Evolutionary conservation across 352 stramenopile genomes (phyloP), one percentile per base, ranked within the genome.

Genomic region (Pythium volutum): DNA sequence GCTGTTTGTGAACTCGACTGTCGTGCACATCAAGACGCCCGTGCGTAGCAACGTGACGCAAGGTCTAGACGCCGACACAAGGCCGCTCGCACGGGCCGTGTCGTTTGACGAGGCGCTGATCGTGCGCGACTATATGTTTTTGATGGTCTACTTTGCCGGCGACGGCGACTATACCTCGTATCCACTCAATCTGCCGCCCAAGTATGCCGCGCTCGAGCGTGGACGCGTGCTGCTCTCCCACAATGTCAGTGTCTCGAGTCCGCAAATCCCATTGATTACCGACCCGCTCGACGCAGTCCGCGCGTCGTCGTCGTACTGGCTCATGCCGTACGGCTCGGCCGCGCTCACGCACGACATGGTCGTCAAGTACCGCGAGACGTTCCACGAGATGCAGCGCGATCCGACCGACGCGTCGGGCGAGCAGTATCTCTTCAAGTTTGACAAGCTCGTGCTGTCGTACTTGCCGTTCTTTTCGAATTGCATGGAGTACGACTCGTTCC

Each of bases 391-490:
- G 73, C 79, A 88, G n/a, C 16, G 71, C 39, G 70, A 95, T 47
- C 70, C 72, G 6, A 77, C 69, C 0, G 79, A 88, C 36, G 45
- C 61, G 3, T 74, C 74, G 0, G 55, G 58, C 1, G 59, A 70
- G 10, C 75, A 90, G 60, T 88, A 83, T 36, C 12, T 82, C 31
- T 95, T 91, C 68, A 79, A 80, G 36, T 92, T 95, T 50, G 71
- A 91, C 18, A 90, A 87, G 38, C 48, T 95, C 20, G 29, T 98
- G 53, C 70, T 99, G 0, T 88, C 96, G 8, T 99, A 99, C 66
- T 50, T 99, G 29, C 97, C 96, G 9, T 99, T 98, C 62, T 89
- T 98, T 49, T 98, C 92, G 7, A 98, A 97, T 53, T 99, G 97
- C 72, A 85, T 88, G 72, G 87, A 96, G 50, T 99, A 97, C 62